A percentile compares a stretch with the other conserved stretches of the same genome.
phyloP scores from a whole-genome alignment of 2,329 filamentous ascomycete genomes.

The Tolypocladium guangdongense region DNA sequence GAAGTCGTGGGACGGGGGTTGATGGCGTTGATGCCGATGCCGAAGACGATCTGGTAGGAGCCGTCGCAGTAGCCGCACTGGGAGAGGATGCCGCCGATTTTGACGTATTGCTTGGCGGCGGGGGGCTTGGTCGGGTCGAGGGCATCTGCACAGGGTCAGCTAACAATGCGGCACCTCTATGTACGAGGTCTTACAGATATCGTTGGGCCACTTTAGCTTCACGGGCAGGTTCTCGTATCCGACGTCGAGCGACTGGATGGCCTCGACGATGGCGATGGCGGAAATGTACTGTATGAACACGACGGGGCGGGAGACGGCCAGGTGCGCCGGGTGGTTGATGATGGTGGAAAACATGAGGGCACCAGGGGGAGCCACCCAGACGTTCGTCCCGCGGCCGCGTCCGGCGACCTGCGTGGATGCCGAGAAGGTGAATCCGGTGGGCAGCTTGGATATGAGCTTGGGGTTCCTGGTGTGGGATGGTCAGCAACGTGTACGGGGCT shows the following conservation, averaged over 20 bases:
- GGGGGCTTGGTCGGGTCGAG: slow-evolving; percentile 47
- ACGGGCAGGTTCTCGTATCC: slow-evolving; percentile 69
- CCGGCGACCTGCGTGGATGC: slow-evolving; percentile 84
- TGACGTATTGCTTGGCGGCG: slow-evolving; percentile 52
- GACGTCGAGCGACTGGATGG: slow-evolving; percentile 66
- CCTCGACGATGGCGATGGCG: slow-evolving; percentile 76
- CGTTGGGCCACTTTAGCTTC: slow-evolving; percentile 95
- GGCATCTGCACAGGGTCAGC: slow-evolving; percentile 36
- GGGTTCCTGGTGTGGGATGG: slow-evolving; percentile 49
- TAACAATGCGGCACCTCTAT: neutral
- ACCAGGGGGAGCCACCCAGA: slow-evolving; percentile 88
- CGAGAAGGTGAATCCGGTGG: slow-evolving; percentile 76
- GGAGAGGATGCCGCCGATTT: slow-evolving; percentile 87
- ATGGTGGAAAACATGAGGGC: slow-evolving; percentile 80
- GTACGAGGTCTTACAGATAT: slow-evolving; percentile 51
- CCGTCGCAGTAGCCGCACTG: slow-evolving; percentile 72
- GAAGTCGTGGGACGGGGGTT: slow-evolving; percentile 83
- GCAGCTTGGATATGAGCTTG: slow-evolving; percentile 62
- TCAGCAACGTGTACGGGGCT: neutral
- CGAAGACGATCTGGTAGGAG: slow-evolving; percentile 75
- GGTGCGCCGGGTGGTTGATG: slow-evolving; percentile 68
- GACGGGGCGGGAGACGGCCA: slow-evolving; percentile 64
- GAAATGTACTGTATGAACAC: slow-evolving; percentile 92
- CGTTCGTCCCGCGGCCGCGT: slow-evolving; percentile 79
- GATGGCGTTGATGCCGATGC: slow-evolving; percentile 75